Conservation (phyloP, 225 moss, liverwort and hornwort species). For the Pseudoscleropodium purum region DNA sequence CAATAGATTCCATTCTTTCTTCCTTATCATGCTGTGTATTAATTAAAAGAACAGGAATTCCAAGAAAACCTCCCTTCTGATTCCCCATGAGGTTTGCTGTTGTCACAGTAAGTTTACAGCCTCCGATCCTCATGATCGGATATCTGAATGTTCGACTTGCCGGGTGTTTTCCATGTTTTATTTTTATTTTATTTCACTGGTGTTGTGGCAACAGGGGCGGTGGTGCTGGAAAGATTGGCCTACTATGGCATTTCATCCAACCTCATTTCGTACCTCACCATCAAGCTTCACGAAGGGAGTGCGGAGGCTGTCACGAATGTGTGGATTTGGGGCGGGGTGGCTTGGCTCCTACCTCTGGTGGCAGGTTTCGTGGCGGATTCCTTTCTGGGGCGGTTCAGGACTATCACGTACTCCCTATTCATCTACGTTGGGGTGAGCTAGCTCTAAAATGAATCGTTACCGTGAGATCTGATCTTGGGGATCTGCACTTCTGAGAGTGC, state of each 20-base stretch:
- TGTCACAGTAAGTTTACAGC: not conserved
- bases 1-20: not conserved
- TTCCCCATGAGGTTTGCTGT: not conserved
- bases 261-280: conserved; percentile 41
- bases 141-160: not conserved
- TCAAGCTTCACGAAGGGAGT: conserved; percentile 33
- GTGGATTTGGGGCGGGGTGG: conserved; percentile 40
- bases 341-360: conserved; percentile 32
- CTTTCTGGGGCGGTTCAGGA: conserved; percentile 46
- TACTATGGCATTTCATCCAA: conserved; percentile 35
- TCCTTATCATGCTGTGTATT: not conserved
- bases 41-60: not conserved
- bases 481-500: not conserved
- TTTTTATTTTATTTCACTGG: too few species aligned
- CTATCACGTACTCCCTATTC: conserved; percentile 17
- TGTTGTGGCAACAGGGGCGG: conserved; percentile 6
- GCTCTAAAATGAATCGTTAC: not conserved
- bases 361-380: conserved; percentile 62
- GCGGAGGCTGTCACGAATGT: conserved; percentile 28
- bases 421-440: conserved; percentile 30
- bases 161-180: not conserved
- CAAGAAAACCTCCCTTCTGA: not conserved
- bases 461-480: not conserved
- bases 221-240: conserved; percentile 32
- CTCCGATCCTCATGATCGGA: not conserved